Evolutionary conservation across 148 eudicot species (phyloP), one percentile per base, ranked within the genome.

Genomic region (Rheum nobile): DNA sequence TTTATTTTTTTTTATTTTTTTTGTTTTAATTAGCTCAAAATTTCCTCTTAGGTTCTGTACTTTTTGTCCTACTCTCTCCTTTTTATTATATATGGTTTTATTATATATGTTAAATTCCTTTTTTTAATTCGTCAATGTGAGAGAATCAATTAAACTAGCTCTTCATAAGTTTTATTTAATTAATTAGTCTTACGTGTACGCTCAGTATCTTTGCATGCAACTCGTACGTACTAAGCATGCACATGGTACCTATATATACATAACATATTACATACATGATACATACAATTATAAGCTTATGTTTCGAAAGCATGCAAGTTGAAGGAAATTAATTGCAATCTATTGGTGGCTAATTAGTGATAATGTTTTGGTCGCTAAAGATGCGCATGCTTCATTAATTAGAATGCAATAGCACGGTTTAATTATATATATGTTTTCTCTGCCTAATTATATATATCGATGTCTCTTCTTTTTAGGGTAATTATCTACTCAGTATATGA

Each of bases 51-150:
- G 70, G 70, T 34, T 65, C 70, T 65, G 70, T 65, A 65, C 70
- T 31, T 65, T 65, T 65, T 65, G 70, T 65, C 70, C 41, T 65
- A 32, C 70, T 65, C 70, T 65, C 70, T 65, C 70, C 70, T 65
- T 71, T 39, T 70, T 38, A 70, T n/a, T 71, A 38, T 34, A 68
- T 6, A 34, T 68, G 6, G 29, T 61, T 61, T 11, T 17, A 7
- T 67, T 13, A 11, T 70, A 38, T 67, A 34, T 22, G 50, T 68
- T 37, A 26, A 26, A 28, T 35, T n/a, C 46, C 24, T 2, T 35
- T 34, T 28, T 68, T 35, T 13, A 19, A 39, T 68, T 34, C 24
- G 16, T 21, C 10, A 19, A 14, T 31, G 42, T 24, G 12, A 67
- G 13, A 35, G n/a, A n/a, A n/a, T n/a, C n/a, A n/a, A n/a, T n/a